Evolutionary conservation across 805 yeast species (phyloP).

Genomic region (Candida piceae): DNA sequence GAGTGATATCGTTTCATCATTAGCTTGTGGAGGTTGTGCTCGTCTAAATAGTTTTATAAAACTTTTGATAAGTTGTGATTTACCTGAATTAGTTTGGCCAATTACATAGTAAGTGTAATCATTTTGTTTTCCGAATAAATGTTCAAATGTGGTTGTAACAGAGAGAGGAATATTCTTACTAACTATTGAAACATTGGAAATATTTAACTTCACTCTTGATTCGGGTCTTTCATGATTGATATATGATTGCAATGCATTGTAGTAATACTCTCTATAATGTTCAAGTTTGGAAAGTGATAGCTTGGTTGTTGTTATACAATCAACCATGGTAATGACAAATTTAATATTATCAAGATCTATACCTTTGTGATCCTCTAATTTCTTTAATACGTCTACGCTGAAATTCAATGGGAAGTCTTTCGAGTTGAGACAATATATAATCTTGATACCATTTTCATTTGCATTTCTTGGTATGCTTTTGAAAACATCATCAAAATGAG

Average conservation of each 20-base stretch:
- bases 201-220: not conserved
- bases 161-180: not conserved
- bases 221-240: not conserved
- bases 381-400: slow-evolving; percentile 2
- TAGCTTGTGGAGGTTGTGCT: slow-evolving; percentile 3
- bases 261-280: slow-evolving; percentile 1
- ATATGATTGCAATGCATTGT: not conserved
- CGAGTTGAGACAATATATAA: slow-evolving; percentile 17
- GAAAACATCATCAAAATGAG: slow-evolving; percentile 7
- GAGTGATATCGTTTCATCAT: no score
- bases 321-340: slow-evolving; percentile 13
- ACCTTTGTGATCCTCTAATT: slow-evolving; percentile 1
- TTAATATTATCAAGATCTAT: slow-evolving; percentile 5
- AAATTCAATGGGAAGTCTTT: slow-evolving; percentile 20
- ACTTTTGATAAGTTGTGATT: slow-evolving; percentile 16
- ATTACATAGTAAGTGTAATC: slow-evolving; percentile 16
- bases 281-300: not conserved
- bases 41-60: slow-evolving; percentile 4
- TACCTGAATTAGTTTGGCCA: slow-evolving; percentile 29
- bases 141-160: not conserved
- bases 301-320: slow-evolving; percentile 1
- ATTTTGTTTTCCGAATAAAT: not conserved
- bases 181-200: not conserved
- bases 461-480: slow-evolving; percentile 5
- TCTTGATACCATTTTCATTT: not conserved